These are phyloP conservation scores for Solanum aculeatissimum DNA, from an alignment of 305 asterid species.

Conservation along the genomic window DNA sequence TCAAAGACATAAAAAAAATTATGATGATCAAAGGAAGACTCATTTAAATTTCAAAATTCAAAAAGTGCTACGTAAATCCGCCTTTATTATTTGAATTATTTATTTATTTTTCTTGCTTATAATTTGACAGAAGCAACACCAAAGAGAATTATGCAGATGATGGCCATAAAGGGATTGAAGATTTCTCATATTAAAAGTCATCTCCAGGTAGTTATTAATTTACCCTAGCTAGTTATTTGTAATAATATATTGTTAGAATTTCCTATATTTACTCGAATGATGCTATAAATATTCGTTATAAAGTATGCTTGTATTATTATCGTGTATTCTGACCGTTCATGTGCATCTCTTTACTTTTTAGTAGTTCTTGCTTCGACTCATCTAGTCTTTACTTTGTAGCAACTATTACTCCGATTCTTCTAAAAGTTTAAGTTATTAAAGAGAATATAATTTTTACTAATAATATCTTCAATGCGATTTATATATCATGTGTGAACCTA, in stretches of 20 bases:
- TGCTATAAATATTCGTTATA: neutral
- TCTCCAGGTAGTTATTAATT: constrained; percentile 31
- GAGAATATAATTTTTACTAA: neutral
- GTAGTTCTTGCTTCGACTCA: neutral
- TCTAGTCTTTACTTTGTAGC: too few species aligned
- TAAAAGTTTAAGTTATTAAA: neutral
- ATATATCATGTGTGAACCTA: neutral
- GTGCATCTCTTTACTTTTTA: neutral
- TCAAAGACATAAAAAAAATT: too few species aligned
- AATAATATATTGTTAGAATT: neutral
- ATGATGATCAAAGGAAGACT: too few species aligned
- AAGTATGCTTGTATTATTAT: neutral
- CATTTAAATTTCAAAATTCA: too few species aligned
- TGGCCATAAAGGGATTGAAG: constrained; percentile 45
- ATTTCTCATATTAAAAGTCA: constrained; percentile 68
- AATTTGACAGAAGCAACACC: constrained; percentile 54
- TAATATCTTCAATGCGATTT: neutral
- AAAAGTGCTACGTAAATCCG: neutral
- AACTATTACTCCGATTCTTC: neutral
- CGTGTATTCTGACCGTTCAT: neutral
- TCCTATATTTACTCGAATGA: neutral
- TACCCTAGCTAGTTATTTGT: neutral
- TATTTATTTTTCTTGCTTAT: neutral
- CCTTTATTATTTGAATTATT: neutral
- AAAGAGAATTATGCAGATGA: constrained; percentile 45